Percentiles rank a stretch among this genome's conserved stretches.
These are phyloP conservation scores for Trichothecium roseum DNA, from an alignment of 2,329 filamentous ascomycete genomes.

Conservation along the genomic window DNA sequence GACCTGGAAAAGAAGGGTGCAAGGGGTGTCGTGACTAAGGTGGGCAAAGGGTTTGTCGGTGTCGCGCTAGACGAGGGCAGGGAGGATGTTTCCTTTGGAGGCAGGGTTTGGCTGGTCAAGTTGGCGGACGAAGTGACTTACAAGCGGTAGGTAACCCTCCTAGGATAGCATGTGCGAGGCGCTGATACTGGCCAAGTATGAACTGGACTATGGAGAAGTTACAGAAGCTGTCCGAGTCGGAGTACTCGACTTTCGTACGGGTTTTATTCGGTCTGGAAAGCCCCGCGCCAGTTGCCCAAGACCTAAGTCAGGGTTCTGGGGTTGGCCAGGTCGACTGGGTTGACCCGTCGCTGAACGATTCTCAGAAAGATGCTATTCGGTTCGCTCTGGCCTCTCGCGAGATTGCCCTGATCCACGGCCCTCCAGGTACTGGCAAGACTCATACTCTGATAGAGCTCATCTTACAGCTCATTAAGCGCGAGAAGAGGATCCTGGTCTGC, in stretches of 20 bases:
- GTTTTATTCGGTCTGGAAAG: constrained; percentile 51
- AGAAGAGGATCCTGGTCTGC: constrained; percentile 76
- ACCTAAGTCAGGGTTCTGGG: constrained; percentile 31
- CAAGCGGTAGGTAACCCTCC: constrained; percentile 32
- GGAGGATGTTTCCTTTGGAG: constrained; percentile 32
- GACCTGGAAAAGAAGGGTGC: constrained; percentile 59
- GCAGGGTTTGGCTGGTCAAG: constrained; percentile 54
- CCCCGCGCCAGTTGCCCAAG: constrained; percentile 34
- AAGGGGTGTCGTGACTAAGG: constrained; percentile 59
- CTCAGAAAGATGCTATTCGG: constrained; percentile 58
- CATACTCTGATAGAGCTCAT: constrained; percentile 94
- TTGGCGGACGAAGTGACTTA: constrained; percentile 60
- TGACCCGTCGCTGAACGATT: constrained; percentile 52
- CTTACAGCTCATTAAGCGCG: constrained; percentile 69
- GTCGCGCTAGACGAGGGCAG: constrained; percentile 61
- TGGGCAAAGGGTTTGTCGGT: constrained; percentile 46
- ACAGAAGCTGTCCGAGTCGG: constrained; percentile 44
- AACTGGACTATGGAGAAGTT: constrained; percentile 51
- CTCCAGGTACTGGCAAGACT: constrained; percentile 94
- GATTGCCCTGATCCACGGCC: constrained; percentile 85
- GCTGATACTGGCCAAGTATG: constrained; percentile 36
- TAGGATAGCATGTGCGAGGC: background rate
- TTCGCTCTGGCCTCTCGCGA: constrained; percentile 78
- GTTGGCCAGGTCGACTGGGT: constrained; percentile 45
- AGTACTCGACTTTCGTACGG: constrained; percentile 49